Conservation (phyloP, 345 rosid species). For the Salix brachista region DNA sequence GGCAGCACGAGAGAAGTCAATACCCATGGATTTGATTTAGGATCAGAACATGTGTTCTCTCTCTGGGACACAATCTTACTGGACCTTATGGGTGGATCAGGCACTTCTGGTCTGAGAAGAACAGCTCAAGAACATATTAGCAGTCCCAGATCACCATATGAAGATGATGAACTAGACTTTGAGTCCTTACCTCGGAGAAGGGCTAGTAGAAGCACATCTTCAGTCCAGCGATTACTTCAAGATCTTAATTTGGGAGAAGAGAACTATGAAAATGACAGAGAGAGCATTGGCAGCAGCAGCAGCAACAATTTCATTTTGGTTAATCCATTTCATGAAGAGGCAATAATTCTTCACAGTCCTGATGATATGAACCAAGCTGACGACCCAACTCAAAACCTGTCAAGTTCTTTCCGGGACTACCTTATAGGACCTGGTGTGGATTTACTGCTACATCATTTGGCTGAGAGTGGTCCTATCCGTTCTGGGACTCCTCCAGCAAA, state of each 20-base stretch:
- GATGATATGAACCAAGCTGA: slow-evolving; percentile 11
- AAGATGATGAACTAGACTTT: slow-evolving; percentile 22
- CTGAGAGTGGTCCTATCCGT: slow-evolving; percentile 33
- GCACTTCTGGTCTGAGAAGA: slow-evolving; percentile 14
- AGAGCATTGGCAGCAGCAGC: neutral
- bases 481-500: slow-evolving; percentile 38
- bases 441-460: slow-evolving; percentile 36
- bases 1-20: slow-evolving; percentile 9
- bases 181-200: slow-evolving; percentile 26
- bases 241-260: slow-evolving; percentile 15
- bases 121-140: slow-evolving; percentile 18
- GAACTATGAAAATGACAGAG: slow-evolving; percentile 16
- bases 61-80: slow-evolving; percentile 40
- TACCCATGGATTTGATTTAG: slow-evolving; percentile 20
- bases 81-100: slow-evolving; percentile 33
- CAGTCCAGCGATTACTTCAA: slow-evolving; percentile 25
- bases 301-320: slow-evolving; percentile 26
- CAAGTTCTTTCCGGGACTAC: slow-evolving; percentile 29
- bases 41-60: slow-evolving; percentile 30
- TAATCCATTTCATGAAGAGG: slow-evolving; percentile 36
- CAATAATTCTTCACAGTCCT: slow-evolving; percentile 31
- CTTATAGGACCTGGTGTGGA: slow-evolving; percentile 45
- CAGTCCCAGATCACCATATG: slow-evolving; percentile 9
- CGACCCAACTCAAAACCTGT: slow-evolving; percentile 8
- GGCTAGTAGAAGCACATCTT: slow-evolving; percentile 18